Evolutionary conservation across 805 yeast species (phyloP).

Genomic region (Candida caryicola): DNA sequence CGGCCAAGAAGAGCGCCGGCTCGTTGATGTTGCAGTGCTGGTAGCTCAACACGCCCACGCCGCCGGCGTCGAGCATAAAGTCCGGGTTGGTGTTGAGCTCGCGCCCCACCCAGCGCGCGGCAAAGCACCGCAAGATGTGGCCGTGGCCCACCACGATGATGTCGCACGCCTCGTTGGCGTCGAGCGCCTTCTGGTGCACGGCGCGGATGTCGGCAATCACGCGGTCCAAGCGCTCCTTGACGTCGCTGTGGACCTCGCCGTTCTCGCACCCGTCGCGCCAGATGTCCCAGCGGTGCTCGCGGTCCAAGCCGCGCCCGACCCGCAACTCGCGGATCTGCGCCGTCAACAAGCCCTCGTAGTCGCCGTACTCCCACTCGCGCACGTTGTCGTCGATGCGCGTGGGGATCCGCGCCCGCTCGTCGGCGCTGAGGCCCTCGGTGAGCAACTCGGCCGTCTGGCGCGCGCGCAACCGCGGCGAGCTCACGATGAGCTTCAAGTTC

Average conservation of each 20-base stretch:
- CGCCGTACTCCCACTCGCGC: conserved; percentile 96
- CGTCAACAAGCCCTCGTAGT: conserved; percentile 83
- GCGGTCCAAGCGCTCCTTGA: conserved; percentile 68
- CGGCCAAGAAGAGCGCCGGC: conserved; percentile 83
- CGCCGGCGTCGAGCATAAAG: conserved; percentile 90
- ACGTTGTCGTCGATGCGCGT: conserved; percentile 58
- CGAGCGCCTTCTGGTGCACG: conserved; percentile 55
- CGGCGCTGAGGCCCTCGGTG: conserved; percentile 46
- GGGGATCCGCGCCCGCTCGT: conserved; percentile 40
- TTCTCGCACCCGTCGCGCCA: conserved; percentile 93
- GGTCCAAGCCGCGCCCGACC: conserved; percentile 51
- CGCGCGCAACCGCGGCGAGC: conserved; percentile 84
- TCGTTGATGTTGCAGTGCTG: conserved; percentile 82
- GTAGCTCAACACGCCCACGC: conserved; percentile 87
- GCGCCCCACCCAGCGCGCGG: conserved; percentile 78
- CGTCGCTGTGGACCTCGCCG: conserved; percentile 71
- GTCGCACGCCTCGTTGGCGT: conserved; percentile 57
- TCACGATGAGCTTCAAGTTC: conserved; percentile 59
- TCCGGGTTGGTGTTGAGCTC: conserved; percentile 67
- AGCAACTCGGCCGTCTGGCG: conserved; percentile 68
- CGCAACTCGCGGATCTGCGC: conserved; percentile 63
- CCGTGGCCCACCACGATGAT: conserved; percentile 89
- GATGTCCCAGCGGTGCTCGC: conserved; percentile 61
- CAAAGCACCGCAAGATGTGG: conserved; percentile 85
- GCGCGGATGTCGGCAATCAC: conserved; percentile 62